Evolutionary conservation across 371 early-diverging fungal species (phyloP), one percentile per base, ranked within the genome.

Genomic region (Mortierella sp.): DNA sequence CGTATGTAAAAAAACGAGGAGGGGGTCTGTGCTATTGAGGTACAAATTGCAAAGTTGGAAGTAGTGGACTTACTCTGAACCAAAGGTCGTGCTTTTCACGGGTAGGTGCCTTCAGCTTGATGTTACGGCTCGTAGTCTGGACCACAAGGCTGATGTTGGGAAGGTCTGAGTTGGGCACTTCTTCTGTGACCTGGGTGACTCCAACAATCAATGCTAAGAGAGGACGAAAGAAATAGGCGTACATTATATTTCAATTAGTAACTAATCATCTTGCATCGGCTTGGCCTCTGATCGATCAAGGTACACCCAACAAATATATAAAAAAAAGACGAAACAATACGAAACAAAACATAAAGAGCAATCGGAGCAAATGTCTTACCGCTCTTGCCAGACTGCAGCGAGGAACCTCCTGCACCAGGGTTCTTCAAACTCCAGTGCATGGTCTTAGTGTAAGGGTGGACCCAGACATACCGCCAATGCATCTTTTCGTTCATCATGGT

Each of bases 381-480:
- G 80, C 91, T 92, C 89, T 92, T 93, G 57, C 90, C 91, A 38
- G 89, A 89, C 48, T 89, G 77, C 81, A 91, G 91, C 70, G 85
- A 80, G 48, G 82, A 70, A 31, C 90, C 90, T 82, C 91, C 91
- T 7, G 81, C 79, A n/a, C 92, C 93, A 8, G 95, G 95, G 50
- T 94, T 92, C 70, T 91, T 89, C 76, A 89, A 86, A 82, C 93
- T 92, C 96, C 96, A 96, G 79, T 95, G 94, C 34, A 96, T 83
- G 16, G 94, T 94, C 77, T 92, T 93, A 54, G 95, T 93, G 75
- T 96, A 96, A 28, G 96, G 96, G 81, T 96, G 95, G 19, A 96
- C 89, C 96, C 96, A 96, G 74, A 96, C 93, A 90, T 93, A 96
- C 9, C 96, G 90, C 60, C 88, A 78, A 72, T 96, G 95, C 16